Evolutionary conservation across 1,139 yeast genomes (phyloP).

Genomic region (Pichia sp.): DNA sequence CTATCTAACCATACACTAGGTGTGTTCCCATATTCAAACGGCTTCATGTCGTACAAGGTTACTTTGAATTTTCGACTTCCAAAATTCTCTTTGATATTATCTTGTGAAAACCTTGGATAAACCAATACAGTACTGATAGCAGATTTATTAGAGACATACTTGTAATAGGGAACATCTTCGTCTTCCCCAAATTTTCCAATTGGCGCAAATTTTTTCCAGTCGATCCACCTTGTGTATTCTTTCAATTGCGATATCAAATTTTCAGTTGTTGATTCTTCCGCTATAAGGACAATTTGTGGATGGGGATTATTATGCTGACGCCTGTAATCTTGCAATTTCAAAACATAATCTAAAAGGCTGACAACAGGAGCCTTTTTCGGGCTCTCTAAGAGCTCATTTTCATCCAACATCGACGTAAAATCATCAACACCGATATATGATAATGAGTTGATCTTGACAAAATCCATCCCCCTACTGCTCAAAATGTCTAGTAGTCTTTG

Average conservation of each 20-base stretch:
- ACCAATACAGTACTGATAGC: constrained; percentile 26
- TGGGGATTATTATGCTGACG: constrained; percentile 30
- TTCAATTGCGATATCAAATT: constrained; percentile 25
- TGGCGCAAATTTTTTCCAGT: constrained; percentile 30
- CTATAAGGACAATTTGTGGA: constrained; percentile 29
- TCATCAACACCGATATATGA: constrained; percentile 33
- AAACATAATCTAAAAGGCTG: constrained; percentile 27
- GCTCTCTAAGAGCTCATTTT: constrained; percentile 18
- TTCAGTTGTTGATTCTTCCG: constrained; percentile 23
- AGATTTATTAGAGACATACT: constrained; percentile 23
- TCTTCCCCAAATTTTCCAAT: constrained; percentile 26
- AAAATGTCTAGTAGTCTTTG: constrained; percentile 33
- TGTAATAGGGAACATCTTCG: constrained; percentile 23
- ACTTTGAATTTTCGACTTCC: constrained; percentile 18
- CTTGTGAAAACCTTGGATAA: constrained; percentile 17
- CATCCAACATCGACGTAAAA: constrained; percentile 30
- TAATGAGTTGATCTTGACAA: constrained; percentile 26
- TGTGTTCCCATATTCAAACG: constrained; percentile 24
- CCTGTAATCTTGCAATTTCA: constrained; percentile 31
- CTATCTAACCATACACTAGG: constrained; percentile 23
- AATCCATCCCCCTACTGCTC: constrained; percentile 32
- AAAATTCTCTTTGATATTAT: background rate
- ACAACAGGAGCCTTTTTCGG: constrained; percentile 26
- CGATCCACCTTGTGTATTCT: constrained; percentile 29
- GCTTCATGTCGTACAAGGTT: constrained; percentile 25